Evolutionary conservation across 2,329 filamentous ascomycete genomes (phyloP), one percentile per base, ranked within the genome.

Genomic region (Zarea fungicola): DNA sequence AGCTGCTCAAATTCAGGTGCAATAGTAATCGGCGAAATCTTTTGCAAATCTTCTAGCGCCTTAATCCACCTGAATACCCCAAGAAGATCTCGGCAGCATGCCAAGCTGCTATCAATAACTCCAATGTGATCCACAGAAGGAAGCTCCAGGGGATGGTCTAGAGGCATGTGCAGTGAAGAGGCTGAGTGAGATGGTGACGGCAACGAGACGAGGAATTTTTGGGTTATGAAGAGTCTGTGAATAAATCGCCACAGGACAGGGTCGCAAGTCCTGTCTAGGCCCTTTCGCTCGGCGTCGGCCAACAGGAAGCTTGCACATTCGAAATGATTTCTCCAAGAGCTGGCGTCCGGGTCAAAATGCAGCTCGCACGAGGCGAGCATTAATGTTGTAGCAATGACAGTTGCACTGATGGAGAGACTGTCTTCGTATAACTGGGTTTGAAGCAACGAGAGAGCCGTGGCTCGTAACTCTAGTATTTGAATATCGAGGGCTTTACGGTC

Each of bases 301-400:
- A 45, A 10, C 19, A 50, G 13, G 7, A 25, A 10, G 14, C 35
- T 35, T 18, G 48, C 42, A 22, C 26, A 50, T 6, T 50, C 42
- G n/a, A 50, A 50, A 23, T 50, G 48, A 4, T 22, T 40, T 16
- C 42, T 10, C 48, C 48, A 50, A 13, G 16, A 29, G 3, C 31
- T 39, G 5, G 35, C 35, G 11, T 50, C 35, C 1, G 48, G 28
- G 10, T 35, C 37, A 21, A 45, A 50, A 4, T 43, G 48, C 29
- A 50, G 19, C n/a, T 50, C 42, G 29, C 42, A 45, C 10, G 42
- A 46, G 14, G 48, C 41, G 5, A 50, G 36, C 48, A 50, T 46
- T 2, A 50, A 21, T 5, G 42, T 37, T 5, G 48, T 42, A 6
- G 48, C 48, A 26, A 50, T 41, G 36, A 44, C 42, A 6, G 40